A percentile compares a stretch with the other conserved stretches of the same genome.
Conservation (phyloP, 768 basidiomycete genomes). For the Leccinum barrowsii region DNA sequence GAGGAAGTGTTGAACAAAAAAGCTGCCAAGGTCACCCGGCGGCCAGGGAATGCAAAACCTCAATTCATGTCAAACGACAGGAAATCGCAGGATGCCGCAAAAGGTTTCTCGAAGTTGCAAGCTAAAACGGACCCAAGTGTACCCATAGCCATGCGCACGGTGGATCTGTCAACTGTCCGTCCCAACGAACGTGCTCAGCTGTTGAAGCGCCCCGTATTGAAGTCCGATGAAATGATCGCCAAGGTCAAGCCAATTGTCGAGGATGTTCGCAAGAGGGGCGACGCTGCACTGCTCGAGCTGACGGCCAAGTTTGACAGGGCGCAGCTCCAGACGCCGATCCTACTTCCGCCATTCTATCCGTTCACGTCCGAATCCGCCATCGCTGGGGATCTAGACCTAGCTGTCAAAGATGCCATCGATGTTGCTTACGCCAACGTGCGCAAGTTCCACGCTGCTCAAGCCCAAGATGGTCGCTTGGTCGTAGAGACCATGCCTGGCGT, state of each 20-base stretch:
- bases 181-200: conserved; percentile 59
- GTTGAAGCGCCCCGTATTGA: conserved; percentile 86
- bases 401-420: conserved; percentile 81
- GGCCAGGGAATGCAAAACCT: conserved; percentile 90
- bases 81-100: conserved; percentile 24
- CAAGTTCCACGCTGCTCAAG: conserved; percentile 89
- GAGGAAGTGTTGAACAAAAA: conserved; percentile 82
- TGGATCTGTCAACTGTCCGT: conserved; percentile 49
- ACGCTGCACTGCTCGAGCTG: conserved; percentile 80
- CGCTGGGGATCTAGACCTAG: conserved; percentile 54
- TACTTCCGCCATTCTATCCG: conserved; percentile 72
- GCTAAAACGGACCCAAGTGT: conserved; percentile 30
- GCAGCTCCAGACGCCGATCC: conserved; percentile 59
- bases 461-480: conserved; percentile 60
- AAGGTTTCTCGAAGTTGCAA: conserved; percentile 26
- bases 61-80: conserved; percentile 49
- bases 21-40: conserved; percentile 79
- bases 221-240: conserved; percentile 55
- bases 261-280: conserved; percentile 78
- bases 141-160: conserved; percentile 76
- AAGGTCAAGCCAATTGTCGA: conserved; percentile 95
- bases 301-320: conserved; percentile 94
- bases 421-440: conserved; percentile 87
- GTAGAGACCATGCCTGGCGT: conserved; percentile 99
- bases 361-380: conserved; percentile 37